These are phyloP conservation scores for sunflower (Helianthus annuus) DNA, from an alignment of 129 eudicot genomes.

Conservation along the genomic window HanXRQr2.0-SUNRISE NC_035441.2:137158083-137158582, in stretches of 20 bases:
- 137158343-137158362: constrained; percentile 5
- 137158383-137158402: constrained; percentile 27
- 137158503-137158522: constrained; percentile 1
- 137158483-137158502: constrained; percentile 64
- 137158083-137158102: neutral
- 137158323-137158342: neutral
- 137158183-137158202: constrained; percentile 68
- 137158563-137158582: constrained; percentile 46
- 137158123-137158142: neutral
- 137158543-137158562: neutral
- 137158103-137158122: neutral
- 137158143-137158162: constrained; percentile 75
- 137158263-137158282: constrained; percentile 75
- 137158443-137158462: constrained; percentile 64
- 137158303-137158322: constrained; percentile 86
- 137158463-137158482: constrained; percentile 80
- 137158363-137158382: neutral
- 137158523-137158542: neutral
- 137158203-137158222: constrained; percentile 95
- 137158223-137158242: constrained; percentile 95
- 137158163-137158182: constrained; percentile 69
- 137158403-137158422: constrained; percentile 92
- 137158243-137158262: constrained; percentile 97
- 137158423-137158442: constrained; percentile 91
- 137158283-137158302: constrained; percentile 75